Evolutionary conservation across 345 rosid species (phyloP), one percentile per base, ranked within the genome.

Genomic region (Chamaenerion angustifolium): DNA sequence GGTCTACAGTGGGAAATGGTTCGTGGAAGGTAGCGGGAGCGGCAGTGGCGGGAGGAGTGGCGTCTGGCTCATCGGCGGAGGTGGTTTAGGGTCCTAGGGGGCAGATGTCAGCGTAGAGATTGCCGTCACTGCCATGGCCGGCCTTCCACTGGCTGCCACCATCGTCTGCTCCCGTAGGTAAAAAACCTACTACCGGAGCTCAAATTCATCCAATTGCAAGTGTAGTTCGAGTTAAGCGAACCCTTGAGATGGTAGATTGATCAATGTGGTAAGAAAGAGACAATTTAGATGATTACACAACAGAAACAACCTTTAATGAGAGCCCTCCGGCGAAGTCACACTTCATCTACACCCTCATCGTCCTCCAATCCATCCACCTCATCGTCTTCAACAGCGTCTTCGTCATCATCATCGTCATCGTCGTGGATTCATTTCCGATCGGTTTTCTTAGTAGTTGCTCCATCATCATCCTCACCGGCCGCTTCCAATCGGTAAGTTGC

Each of bases 101-200:
- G 60, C 55, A 42, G 60, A 68, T 77, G 86, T 70, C 62, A 71
- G 73, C 18, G 45, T 81, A 70, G 80, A 79, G 52, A 65, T 81
- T 42, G 81, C 72, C 49, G 77, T 80, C 63, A 74, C 82, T 73
- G 81, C 76, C 80, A 70, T 81, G 83, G 87, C 82, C 51, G 85
- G 86, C 48, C 62, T 83, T 58, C 85, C 89, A 70, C 72, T 80
- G 63, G 71, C 78, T 60, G 70, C 74, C 65, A 76, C 86, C 64
- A 53, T 76, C 70, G 62, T 71, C 65, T 81, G 70, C 69, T 76
- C 81, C 44, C 76, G 73, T 67, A 75, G 89, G 83, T 81, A 72
- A 60, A 51, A 35, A 16, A n/a, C n/a, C n/a, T 11, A 40, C 49
- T 42, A 18, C 35, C 58, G 58, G 31, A 25, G 35, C 48, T 48